Evolutionary conservation across 2,329 filamentous ascomycete genomes (phyloP), one percentile per base, ranked within the genome.

Genomic region (Coniochaeta pulveracea): DNA sequence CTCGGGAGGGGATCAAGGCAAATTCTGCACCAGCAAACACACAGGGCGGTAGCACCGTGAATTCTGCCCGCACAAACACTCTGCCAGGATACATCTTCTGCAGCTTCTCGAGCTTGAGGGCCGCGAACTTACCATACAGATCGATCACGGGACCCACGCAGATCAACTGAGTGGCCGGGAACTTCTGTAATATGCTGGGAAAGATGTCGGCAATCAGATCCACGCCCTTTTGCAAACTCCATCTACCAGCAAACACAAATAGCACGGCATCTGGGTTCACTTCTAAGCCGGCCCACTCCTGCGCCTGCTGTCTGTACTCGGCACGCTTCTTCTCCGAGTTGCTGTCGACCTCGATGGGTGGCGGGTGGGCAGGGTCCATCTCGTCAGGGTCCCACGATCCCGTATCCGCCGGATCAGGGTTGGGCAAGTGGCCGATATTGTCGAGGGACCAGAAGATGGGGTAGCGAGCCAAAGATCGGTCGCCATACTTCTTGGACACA

Each of bases 21-120:
- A 80, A 80, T 32, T 81, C 76, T 8, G 76, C 76, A 15, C 76
- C 76, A 23, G 65, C 72, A 54, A 80, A 80, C 44, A 80, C 72
- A 49, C 65, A 80, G 0, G 72, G 70, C 12, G 76, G 76, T 5
- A 80, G 57, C 6, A 70, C 64, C 1, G 74, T 80, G 50, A 80
- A 81, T 48, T 78, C 72, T 3, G 76, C 76, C 51, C 73, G 77
- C 11, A 72, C 77, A 54, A 63, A 80, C 5, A 81, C 76, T 29
- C 76, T 60, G 15, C 69, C 71, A 21, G 76, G 76, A 46, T 80
- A 80, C 32, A 72, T 60, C 40, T 72, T 60, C 73, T 78, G 79
- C 55, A 80, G 68, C 37, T 64, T 64, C 32, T 69, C 64, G 12
- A 80, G 57, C 55, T 80, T 80, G 18, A 79, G 52, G 1, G 76